Percentiles rank a stretch among this genome's conserved stretches.
These are phyloP conservation scores for Dothistroma pini DNA, from an alignment of 2,329 filamentous ascomycete genomes.

Conservation along the genomic window DNA sequence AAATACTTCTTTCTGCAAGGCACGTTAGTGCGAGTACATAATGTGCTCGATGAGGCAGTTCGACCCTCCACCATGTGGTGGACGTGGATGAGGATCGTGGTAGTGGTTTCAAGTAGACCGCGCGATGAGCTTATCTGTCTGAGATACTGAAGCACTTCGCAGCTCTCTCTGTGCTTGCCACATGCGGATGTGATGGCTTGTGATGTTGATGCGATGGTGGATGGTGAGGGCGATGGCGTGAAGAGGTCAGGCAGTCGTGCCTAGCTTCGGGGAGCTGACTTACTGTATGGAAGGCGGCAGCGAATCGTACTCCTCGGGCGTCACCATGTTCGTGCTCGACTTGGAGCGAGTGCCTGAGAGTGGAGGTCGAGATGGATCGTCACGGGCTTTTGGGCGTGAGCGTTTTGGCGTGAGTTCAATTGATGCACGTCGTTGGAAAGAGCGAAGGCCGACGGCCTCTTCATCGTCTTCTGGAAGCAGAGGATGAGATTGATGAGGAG, in stretches of 20 bases:
- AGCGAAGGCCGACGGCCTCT: neutral
- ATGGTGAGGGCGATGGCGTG: neutral
- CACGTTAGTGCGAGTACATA: constrained; percentile 19
- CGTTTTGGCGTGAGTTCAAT: constrained; percentile 2
- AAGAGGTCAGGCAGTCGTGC: constrained; percentile 14
- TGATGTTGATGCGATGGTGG: neutral
- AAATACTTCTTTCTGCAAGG: constrained; percentile 60
- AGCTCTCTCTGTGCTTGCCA: neutral
- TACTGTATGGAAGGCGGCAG: constrained; percentile 45
- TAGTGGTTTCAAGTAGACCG: constrained; percentile 14
- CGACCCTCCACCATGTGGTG: constrained; percentile 8
- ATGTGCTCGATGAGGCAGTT: constrained; percentile 1
- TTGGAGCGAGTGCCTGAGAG: constrained; percentile 7
- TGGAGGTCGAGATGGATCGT: neutral
- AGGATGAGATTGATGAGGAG: neutral
- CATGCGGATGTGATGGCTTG: constrained; percentile 12
- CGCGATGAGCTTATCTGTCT: neutral
- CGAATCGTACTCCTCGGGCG: constrained; percentile 40
- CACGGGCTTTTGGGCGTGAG: constrained; percentile 1
- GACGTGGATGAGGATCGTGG: constrained; percentile 1
- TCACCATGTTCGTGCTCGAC: constrained; percentile 22
- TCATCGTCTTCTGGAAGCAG: constrained; percentile 2
- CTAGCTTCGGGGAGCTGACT: constrained; percentile 23
- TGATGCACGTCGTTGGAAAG: constrained; percentile 2
- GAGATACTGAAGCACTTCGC: neutral